Conservation (phyloP, 345 rosid genomes). For the Lepidium didymum region DNA sequence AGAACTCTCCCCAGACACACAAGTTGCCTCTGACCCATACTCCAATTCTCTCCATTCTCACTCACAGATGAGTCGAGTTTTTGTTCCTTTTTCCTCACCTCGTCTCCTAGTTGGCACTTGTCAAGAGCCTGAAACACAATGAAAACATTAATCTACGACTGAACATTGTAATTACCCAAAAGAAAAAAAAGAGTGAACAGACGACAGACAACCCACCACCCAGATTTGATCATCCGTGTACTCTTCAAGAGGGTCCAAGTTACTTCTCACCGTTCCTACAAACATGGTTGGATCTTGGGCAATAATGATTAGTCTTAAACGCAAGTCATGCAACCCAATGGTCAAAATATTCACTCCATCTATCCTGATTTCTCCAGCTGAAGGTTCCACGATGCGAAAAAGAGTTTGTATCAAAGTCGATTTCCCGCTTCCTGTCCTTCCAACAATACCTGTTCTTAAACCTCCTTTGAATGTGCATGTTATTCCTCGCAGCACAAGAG, state of each 20-base stretch:
- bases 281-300: slow-evolving; percentile 97
- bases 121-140: slow-evolving; percentile 57
- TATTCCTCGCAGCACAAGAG: slow-evolving; percentile 71
- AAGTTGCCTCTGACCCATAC: slow-evolving; percentile 88
- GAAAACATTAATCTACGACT: background rate
- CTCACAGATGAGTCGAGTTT: slow-evolving; percentile 68
- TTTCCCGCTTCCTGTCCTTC: slow-evolving; percentile 92
- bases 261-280: slow-evolving; percentile 79
- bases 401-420: slow-evolving; percentile 82
- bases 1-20: slow-evolving; percentile 81
- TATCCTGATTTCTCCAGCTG: slow-evolving; percentile 59
- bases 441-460: slow-evolving; percentile 76
- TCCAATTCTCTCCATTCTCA: slow-evolving; percentile 94
- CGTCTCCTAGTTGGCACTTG: slow-evolving; percentile 91
- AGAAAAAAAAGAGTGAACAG: no score
- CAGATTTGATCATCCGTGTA: slow-evolving; percentile 75
- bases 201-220: slow-evolving; percentile 47
- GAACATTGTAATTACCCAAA: background rate
- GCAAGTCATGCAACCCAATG: slow-evolving; percentile 75
- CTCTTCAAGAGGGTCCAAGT: slow-evolving; percentile 87
- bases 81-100: slow-evolving; percentile 69
- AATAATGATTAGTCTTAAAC: slow-evolving; percentile 73
- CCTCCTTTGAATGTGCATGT: slow-evolving; percentile 76
- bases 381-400: slow-evolving; percentile 76
- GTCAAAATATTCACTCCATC: slow-evolving; percentile 57